A percentile compares a stretch with the other conserved stretches of the same genome.
These are phyloP conservation scores for Ustulina deusta DNA, from an alignment of 2,329 filamentous ascomycete species.

Conservation along the genomic window DNA sequence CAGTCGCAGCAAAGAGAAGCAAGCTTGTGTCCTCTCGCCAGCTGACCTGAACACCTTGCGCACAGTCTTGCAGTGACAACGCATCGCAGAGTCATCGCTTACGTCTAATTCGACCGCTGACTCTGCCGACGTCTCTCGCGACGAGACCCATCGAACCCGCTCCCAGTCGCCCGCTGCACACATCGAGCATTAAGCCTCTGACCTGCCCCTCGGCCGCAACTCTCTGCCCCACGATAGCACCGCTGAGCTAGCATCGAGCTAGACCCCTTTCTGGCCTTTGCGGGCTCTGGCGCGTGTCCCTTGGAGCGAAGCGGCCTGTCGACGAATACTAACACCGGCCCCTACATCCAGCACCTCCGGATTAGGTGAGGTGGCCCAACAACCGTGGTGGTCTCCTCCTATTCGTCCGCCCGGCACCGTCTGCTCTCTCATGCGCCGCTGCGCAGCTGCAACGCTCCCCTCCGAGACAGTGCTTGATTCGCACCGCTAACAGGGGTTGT, in stretches of 20 bases:
- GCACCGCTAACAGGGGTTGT: slow-evolving; percentile 32
- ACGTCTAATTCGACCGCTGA: slow-evolving; percentile 24
- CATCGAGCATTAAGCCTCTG: not conserved
- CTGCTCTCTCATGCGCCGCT: slow-evolving; percentile 28
- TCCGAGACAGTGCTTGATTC: slow-evolving; percentile 29
- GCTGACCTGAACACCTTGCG: slow-evolving; percentile 41
- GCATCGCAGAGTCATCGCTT: slow-evolving; percentile 42
- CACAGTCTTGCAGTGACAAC: slow-evolving; percentile 45
- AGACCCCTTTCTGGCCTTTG: slow-evolving; percentile 24
- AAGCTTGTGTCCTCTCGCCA: slow-evolving; percentile 28
- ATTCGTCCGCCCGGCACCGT: slow-evolving; percentile 13
- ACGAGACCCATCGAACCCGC: slow-evolving; percentile 27
- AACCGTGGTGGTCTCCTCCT: not conserved
- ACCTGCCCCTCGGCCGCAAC: slow-evolving; percentile 21
- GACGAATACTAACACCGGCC: slow-evolving; percentile 21
- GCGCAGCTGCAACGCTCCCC: slow-evolving; percentile 15
- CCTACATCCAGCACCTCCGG: not conserved
- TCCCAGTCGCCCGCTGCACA: slow-evolving; percentile 7
- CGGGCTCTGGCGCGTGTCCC: slow-evolving; percentile 10
- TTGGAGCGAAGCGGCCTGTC: slow-evolving; percentile 11
- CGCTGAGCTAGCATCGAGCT: slow-evolving; percentile 19
- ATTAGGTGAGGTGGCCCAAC: slow-evolving; percentile 14
- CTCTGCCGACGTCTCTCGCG: slow-evolving; percentile 16
- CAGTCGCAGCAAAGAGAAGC: slow-evolving; percentile 24
- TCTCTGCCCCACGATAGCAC: slow-evolving; percentile 38